Conservation (phyloP, 768 basidiomycete genomes). For the Imleria badia region DNA sequence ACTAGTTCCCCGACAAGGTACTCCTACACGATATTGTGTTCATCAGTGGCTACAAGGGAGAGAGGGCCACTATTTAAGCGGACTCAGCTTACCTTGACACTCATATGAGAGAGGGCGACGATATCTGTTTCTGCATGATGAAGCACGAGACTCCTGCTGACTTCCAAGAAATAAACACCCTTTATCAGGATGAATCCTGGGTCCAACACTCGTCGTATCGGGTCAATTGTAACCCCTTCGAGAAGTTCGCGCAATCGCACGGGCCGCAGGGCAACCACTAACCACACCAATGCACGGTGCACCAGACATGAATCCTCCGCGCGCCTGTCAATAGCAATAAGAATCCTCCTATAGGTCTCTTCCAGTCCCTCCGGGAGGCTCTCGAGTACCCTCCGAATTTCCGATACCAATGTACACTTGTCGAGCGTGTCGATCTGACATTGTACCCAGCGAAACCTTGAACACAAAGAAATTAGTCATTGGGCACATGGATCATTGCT, state of each 20-base stretch:
- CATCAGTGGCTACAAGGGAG: background rate
- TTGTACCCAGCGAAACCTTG: constrained; percentile 20
- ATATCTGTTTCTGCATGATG: constrained; percentile 10
- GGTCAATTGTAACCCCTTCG: constrained; percentile 8
- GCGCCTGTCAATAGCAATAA: constrained; percentile 5
- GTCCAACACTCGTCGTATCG: constrained; percentile 1
- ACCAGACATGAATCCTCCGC: background rate
- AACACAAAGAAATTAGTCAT: background rate
- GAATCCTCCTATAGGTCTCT: constrained; percentile 26
- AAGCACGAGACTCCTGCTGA: constrained; percentile 7
- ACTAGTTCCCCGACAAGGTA: constrained; percentile 14
- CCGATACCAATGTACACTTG: background rate
- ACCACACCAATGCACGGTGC: constrained; percentile 13
- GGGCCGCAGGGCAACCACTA: constrained; percentile 9
- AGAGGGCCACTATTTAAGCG: too few relatives aligned
- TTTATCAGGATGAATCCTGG: background rate
- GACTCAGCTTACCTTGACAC: constrained; percentile 12
- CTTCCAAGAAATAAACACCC: background rate
- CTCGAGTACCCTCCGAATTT: constrained; percentile 3
- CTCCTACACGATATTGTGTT: background rate
- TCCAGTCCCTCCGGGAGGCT: constrained; percentile 18
- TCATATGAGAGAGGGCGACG: constrained; percentile 14
- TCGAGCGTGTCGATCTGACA: constrained; percentile 15
- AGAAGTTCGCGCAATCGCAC: constrained; percentile 9
- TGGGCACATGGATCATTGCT: background rate